A percentile compares a stretch with the other conserved stretches of the same genome.
Evolutionary conservation across 257 asterid species (phyloP).

Genomic region (Schizonepeta tenuifolia): DNA sequence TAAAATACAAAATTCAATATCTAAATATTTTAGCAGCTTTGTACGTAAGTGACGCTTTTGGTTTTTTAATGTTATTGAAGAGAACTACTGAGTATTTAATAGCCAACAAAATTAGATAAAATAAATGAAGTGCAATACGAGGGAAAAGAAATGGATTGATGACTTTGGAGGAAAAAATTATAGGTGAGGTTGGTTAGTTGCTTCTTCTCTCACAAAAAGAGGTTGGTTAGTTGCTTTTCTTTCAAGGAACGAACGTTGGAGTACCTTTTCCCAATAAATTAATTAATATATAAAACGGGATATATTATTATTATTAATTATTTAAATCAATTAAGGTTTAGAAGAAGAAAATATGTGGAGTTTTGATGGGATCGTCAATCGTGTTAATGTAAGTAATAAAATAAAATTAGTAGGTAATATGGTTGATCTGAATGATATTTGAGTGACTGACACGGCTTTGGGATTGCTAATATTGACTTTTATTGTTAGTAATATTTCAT

Average conservation of each 20-base stretch:
- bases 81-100: slow-evolving; percentile 14
- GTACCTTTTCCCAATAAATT: background rate
- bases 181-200: slow-evolving; percentile 34
- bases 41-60: slow-evolving; percentile 6
- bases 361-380: slow-evolving; percentile 39
- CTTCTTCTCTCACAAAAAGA: slow-evolving; percentile 35
- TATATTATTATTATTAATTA: background rate
- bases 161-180: slow-evolving; percentile 5
- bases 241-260: slow-evolving; percentile 21
- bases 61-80: slow-evolving; percentile 12
- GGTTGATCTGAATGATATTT: slow-evolving; percentile 47
- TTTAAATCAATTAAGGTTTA: background rate
- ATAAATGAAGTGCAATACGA: background rate
- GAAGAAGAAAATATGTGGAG: slow-evolving; percentile 10
- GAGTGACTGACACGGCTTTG: slow-evolving; percentile 50
- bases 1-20: background rate
- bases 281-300: background rate
- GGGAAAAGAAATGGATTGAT: background rate
- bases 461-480: slow-evolving; percentile 42
- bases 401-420: slow-evolving; percentile 37
- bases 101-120: slow-evolving; percentile 7
- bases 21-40: background rate
- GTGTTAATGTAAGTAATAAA: background rate
- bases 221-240: slow-evolving; percentile 41
- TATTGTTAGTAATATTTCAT: background rate